Evolutionary conservation across 495 filamentous ascomycete genomes (phyloP).

Genomic region (Xylaria palmicola): DNA sequence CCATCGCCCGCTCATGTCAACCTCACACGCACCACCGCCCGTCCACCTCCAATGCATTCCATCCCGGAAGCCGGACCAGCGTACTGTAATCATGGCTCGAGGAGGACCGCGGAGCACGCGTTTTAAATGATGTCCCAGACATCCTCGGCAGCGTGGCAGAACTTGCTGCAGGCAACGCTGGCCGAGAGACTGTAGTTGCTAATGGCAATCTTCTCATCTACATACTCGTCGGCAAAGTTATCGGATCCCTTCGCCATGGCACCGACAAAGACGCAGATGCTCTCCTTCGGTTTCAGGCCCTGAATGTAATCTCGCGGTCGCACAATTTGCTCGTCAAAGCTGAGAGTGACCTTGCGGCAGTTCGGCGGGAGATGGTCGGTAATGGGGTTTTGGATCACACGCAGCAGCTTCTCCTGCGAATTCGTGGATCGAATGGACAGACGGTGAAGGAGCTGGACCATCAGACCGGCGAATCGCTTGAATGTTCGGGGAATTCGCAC

Average conservation of each 20-base stretch:
- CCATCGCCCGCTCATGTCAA: conserved; percentile 23
- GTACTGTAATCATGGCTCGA: conserved; percentile 3
- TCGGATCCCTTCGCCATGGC: conserved; percentile 97
- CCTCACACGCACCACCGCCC: conserved; percentile 28
- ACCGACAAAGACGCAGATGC: conserved; percentile 94
- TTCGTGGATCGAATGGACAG: conserved; percentile 93
- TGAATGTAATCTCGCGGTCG: conserved; percentile 86
- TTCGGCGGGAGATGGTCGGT: conserved; percentile 94
- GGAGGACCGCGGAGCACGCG: conserved; percentile 6
- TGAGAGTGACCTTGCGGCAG: conserved; percentile 94
- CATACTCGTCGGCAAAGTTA: conserved; percentile 90
- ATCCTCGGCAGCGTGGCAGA: conserved; percentile 97
- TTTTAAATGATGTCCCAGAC: conserved; percentile 88
- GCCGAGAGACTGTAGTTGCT: conserved; percentile 97
- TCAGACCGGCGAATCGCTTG: conserved; percentile 96
- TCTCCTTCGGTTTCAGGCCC: conserved; percentile 74
- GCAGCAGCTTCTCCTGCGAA: conserved; percentile 94
- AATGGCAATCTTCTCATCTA: conserved; percentile 96
- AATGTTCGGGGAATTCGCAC: conserved; percentile 97
- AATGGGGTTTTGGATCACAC: conserved; percentile 97
- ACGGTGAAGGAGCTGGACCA: conserved; percentile 98
- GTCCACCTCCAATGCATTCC: conserved; percentile 19
- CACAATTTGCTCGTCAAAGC: conserved; percentile 84
- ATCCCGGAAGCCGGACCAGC: neutral
- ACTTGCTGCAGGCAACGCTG: conserved; percentile 97